phyloP scores from a whole-genome alignment of 2,329 filamentous ascomycete genomes.

The Phyllosticta capitalensis region DNA sequence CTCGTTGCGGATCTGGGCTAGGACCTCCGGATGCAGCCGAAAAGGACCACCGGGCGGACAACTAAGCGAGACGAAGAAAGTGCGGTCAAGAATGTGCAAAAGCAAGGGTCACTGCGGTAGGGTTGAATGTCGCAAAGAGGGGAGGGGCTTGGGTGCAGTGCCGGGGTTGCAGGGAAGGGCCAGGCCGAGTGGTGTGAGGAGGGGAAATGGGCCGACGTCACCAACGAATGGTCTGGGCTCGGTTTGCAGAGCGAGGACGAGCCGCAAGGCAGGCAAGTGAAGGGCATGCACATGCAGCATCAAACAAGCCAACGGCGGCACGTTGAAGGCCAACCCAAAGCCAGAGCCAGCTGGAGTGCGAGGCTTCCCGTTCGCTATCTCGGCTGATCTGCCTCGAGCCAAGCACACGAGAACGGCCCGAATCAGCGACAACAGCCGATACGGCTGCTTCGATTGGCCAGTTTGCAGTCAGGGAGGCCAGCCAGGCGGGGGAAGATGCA shows the following conservation, averaged over 20 bases:
- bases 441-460: not conserved
- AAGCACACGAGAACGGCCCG: conserved; percentile 10
- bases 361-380: not conserved
- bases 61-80: not conserved
- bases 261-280: not conserved
- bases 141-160: not conserved
- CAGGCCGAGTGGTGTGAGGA: not conserved
- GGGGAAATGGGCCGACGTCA: not conserved
- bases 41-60: not conserved
- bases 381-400: conserved; percentile 6
- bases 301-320: not conserved
- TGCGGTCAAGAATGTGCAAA: not conserved
- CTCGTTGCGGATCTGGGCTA: conserved; percentile 33
- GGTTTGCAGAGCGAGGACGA: not conserved
- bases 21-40: conserved; percentile 34
- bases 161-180: not conserved
- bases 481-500: not conserved
- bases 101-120: not conserved
- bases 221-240: not conserved
- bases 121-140: not conserved
- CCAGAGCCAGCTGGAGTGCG: not conserved
- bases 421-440: conserved; percentile 1
- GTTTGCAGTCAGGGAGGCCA: not conserved
- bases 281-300: not conserved
- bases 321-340: not conserved